Conservation (phyloP, 2,329 filamentous ascomycete genomes). For the Penicillium paneum region DNA sequence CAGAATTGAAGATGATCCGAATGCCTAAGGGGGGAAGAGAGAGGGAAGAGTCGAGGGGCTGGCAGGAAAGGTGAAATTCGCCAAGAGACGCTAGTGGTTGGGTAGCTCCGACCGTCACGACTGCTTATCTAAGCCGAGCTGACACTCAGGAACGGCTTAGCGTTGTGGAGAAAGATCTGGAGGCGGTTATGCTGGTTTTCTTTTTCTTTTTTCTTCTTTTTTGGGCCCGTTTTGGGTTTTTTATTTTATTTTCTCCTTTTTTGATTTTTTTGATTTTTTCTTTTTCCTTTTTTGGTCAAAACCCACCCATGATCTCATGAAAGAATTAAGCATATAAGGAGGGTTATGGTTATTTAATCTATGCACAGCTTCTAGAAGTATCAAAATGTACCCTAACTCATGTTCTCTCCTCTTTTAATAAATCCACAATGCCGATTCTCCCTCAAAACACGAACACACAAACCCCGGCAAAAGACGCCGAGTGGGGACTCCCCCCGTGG, state of each 20-base stretch:
- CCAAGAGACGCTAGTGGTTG: conserved; percentile 28
- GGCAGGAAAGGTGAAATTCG: conserved; percentile 28
- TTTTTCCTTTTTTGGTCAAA: not conserved
- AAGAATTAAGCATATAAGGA: not conserved
- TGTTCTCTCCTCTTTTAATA: not conserved
- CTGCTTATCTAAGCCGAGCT: conserved; percentile 15
- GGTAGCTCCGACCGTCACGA: conserved; percentile 24
- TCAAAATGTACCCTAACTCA: not conserved
- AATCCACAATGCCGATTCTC: not conserved
- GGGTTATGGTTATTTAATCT: not conserved
- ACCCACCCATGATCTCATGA: conserved; percentile 2
- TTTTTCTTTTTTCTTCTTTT: not conserved
- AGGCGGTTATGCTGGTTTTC: conserved; percentile 18
- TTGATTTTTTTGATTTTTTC: not conserved
- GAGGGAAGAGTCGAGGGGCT: conserved; percentile 28
- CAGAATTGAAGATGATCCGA: conserved; percentile 11
- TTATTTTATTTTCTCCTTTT: not conserved
- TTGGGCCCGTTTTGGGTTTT: not conserved
- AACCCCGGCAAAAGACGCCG: conserved; percentile 19
- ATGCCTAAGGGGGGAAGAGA: conserved; percentile 19
- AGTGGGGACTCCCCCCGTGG: conserved; percentile 24
- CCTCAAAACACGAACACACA: conserved; percentile 6
- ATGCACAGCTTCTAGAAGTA: not conserved
- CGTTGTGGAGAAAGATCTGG: conserved; percentile 23
- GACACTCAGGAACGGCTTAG: conserved; percentile 19